These are phyloP conservation scores for Beauveria asiatica DNA, from an alignment of 2,329 filamentous ascomycete species.

Conservation along the genomic window DNA sequence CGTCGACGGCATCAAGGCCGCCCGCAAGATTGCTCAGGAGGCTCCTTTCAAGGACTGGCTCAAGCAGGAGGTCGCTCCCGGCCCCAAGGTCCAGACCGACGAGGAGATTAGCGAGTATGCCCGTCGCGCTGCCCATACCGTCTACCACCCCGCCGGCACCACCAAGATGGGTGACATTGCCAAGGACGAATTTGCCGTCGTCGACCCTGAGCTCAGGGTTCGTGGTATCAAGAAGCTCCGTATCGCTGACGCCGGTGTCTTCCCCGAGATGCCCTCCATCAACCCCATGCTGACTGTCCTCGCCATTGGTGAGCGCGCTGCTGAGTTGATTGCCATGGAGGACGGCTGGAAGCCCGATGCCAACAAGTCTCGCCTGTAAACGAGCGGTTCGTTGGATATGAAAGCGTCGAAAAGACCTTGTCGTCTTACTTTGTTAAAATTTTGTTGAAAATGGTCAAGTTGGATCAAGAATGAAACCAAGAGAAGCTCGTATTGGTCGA, in stretches of 20 bases:
- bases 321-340: conserved; percentile 68
- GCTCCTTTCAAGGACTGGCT: conserved; percentile 76
- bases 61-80: conserved; percentile 72
- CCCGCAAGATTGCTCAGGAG: conserved; percentile 67
- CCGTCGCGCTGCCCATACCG: conserved; percentile 72
- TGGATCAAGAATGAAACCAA: neutral
- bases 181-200: conserved; percentile 65
- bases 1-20: conserved; percentile 66
- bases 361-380: conserved; percentile 11
- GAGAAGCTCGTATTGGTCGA: neutral
- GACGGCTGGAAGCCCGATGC: conserved; percentile 40
- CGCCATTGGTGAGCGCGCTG: conserved; percentile 72
- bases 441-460: neutral
- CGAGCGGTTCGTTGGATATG: neutral
- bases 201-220: conserved; percentile 66
- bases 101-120: conserved; percentile 78
- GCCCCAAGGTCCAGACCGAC: conserved; percentile 63
- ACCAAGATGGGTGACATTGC: conserved; percentile 78
- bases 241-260: conserved; percentile 80
- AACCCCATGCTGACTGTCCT: conserved; percentile 90
- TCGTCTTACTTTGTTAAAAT: neutral
- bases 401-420: neutral
- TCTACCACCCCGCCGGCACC: conserved; percentile 83
- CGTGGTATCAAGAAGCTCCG: conserved; percentile 64
- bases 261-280: conserved; percentile 77